Evolutionary conservation across 75 land plant genomes (phyloP).

Genomic region (Larix kaempferi): DNA sequence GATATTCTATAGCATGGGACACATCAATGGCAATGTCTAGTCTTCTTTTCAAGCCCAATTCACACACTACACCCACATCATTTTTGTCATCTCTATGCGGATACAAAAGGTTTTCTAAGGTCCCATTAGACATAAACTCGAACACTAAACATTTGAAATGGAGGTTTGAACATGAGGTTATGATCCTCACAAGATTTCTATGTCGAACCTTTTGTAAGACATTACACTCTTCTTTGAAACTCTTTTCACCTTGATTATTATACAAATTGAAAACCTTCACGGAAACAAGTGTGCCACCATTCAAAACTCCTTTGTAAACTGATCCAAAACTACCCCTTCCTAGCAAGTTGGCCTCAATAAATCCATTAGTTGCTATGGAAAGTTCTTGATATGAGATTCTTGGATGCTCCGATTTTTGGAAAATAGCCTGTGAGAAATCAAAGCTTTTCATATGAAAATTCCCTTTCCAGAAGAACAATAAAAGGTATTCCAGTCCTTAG

Average conservation of each 20-base stretch:
- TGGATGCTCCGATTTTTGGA: not conserved
- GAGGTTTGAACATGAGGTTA: not conserved
- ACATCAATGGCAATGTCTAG: not conserved
- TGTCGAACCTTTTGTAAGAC: not conserved
- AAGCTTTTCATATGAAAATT: not conserved
- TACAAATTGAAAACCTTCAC: slow-evolving; percentile 2
- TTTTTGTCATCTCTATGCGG: not conserved
- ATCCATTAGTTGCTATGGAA: not conserved
- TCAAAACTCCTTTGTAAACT: slow-evolving; percentile 4
- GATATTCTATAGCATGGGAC: not conserved
- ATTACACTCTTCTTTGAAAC: not conserved
- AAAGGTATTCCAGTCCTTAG: no score
- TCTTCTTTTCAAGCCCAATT: not conserved
- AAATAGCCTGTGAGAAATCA: not conserved
- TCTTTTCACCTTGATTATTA: not conserved
- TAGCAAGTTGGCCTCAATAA: not conserved
- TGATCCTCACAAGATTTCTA: not conserved
- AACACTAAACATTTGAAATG: not conserved
- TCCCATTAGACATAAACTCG: not conserved
- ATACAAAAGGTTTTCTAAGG: not conserved
- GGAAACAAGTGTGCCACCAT: slow-evolving; percentile 7
- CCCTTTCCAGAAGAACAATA: not conserved
- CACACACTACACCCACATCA: not conserved
- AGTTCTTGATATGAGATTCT: slow-evolving; percentile 5
- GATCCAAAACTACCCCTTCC: slow-evolving; percentile 9